phyloP scores from a whole-genome alignment of 2,329 filamentous ascomycete genomes.

The Penicillium sp. region DNA sequence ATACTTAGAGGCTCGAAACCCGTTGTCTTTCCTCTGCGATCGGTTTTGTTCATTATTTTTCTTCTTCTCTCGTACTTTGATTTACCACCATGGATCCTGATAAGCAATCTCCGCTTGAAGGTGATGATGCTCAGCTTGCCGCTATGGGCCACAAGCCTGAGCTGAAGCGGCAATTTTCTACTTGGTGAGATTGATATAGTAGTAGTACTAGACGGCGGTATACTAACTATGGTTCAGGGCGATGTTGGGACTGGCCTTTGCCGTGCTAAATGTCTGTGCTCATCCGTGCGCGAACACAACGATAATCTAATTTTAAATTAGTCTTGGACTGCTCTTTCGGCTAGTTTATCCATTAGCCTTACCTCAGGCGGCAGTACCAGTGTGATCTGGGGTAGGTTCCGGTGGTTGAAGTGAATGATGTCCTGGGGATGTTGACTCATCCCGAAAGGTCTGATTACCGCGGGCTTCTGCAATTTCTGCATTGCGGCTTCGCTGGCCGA shows the following conservation, averaged over 20 bases:
- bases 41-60: slow-evolving; percentile 1
- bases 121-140: slow-evolving; percentile 22
- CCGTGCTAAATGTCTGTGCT: slow-evolving; percentile 50
- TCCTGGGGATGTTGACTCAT: neutral
- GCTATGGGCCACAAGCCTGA: slow-evolving; percentile 54
- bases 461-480: slow-evolving; percentile 64
- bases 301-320: slow-evolving; percentile 6
- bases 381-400: slow-evolving; percentile 63
- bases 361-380: slow-evolving; percentile 68
- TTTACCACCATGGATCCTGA: neutral
- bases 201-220: neutral
- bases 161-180: slow-evolving; percentile 54
- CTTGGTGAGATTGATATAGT: slow-evolving; percentile 32
- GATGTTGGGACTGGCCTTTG: slow-evolving; percentile 59
- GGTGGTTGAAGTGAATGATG: neutral
- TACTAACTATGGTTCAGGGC: slow-evolving; percentile 30
- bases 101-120: slow-evolving; percentile 17
- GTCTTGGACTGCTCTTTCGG: slow-evolving; percentile 58
- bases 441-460: slow-evolving; percentile 47
- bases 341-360: slow-evolving; percentile 57
- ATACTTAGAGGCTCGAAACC: slow-evolving; percentile 9
- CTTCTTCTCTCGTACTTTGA: neutral
- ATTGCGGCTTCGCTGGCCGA: slow-evolving; percentile 65
- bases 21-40: neutral
- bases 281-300: neutral